A percentile compares a stretch with the other conserved stretches of the same genome.
Evolutionary conservation across 805 yeast genomes (phyloP).

Genomic region (Zygosaccharomyces pseudorouxii): DNA sequence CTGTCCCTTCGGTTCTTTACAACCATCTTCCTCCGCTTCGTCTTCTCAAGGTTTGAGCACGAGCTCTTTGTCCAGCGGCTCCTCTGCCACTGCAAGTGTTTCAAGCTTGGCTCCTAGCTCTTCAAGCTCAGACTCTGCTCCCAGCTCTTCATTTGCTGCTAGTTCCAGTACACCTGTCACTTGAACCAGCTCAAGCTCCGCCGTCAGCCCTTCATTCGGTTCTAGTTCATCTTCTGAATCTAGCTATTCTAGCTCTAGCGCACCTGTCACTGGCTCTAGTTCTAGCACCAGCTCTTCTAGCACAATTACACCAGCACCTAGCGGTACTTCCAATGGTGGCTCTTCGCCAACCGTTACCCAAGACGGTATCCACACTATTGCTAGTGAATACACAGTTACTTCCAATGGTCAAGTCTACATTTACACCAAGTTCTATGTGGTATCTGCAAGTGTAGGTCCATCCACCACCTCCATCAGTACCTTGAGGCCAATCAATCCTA

Average conservation of each 20-base stretch:
- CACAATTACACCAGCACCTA: background rate
- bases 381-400: conserved; percentile 11
- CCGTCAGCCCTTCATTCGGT: background rate
- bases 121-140: background rate
- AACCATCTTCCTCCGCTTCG: background rate
- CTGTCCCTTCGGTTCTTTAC: conserved; percentile 15
- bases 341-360: conserved; percentile 3
- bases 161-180: background rate
- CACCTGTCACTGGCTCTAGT: background rate
- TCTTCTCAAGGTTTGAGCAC: conserved; percentile 1
- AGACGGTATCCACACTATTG: background rate
- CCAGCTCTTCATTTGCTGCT: background rate
- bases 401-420: conserved; percentile 10
- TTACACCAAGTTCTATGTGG: conserved; percentile 12
- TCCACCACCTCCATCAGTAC: background rate
- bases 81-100: conserved; percentile 1
- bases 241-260: background rate
- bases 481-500: background rate
- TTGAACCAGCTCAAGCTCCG: background rate
- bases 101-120: conserved; percentile 2
- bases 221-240: conserved; percentile 2
- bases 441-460: conserved; percentile 3
- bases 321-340: background rate
- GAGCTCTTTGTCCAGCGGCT: conserved; percentile 4
- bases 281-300: background rate